Evolutionary conservation across 2,329 filamentous ascomycete species (phyloP).

Genomic region (Trichoderma pleuroti): DNA sequence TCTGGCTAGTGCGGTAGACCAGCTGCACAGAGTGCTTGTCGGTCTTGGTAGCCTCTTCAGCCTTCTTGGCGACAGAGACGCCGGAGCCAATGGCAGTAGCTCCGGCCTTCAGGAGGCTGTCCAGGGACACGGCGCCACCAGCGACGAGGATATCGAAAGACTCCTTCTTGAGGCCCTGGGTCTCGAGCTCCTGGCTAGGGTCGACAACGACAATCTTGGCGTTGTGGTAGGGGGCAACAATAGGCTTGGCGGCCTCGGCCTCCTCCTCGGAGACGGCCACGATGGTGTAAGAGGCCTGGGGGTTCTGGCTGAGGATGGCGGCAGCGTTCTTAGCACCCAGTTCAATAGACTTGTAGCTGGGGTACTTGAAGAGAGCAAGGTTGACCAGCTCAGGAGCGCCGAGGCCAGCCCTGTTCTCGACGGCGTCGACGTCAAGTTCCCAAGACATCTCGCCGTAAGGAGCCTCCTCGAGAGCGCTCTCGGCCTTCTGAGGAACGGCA

Average conservation of each 20-base stretch:
- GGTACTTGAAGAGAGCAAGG: constrained; percentile 30
- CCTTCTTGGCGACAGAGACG: neutral
- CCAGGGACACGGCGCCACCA: neutral
- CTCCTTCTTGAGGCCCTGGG: constrained; percentile 4
- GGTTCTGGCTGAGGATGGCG: constrained; percentile 1
- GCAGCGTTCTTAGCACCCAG: constrained; percentile 20
- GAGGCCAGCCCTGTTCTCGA: constrained; percentile 12
- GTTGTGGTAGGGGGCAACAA: constrained; percentile 6
- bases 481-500: constrained; percentile 27
- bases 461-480: constrained; percentile 19
- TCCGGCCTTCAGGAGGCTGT: constrained; percentile 6
- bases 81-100: neutral
- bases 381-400: constrained; percentile 19
- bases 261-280: constrained; percentile 4
- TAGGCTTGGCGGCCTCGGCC: neutral
- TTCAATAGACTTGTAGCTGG: constrained; percentile 24
- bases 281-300: constrained; percentile 10
- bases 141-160: constrained; percentile 9
- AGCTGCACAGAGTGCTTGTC: constrained; percentile 11
- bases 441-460: constrained; percentile 19
- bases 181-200: neutral
- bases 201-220: constrained; percentile 8
- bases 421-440: constrained; percentile 27
- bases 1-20: constrained; percentile 20
- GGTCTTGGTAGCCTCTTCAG: neutral